Conservation (phyloP, 78 protist genomes). For the Planoprotostelium fungivorum region DNA sequence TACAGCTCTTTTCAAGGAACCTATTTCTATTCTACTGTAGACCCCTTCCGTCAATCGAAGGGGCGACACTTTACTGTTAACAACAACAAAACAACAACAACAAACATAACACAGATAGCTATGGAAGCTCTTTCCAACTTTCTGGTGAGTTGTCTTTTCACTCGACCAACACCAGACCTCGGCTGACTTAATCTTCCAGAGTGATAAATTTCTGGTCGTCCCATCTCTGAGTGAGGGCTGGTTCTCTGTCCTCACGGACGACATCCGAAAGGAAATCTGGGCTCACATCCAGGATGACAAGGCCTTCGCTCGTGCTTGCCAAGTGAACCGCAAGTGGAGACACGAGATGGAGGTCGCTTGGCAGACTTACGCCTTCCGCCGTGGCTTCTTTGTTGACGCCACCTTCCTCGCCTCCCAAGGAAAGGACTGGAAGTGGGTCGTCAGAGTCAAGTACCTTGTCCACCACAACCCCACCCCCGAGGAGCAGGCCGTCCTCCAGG, state of each 20-base stretch:
- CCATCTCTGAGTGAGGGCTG: background rate
- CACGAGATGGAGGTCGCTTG: background rate
- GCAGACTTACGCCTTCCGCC: background rate
- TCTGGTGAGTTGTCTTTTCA: too few species aligned
- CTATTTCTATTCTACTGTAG: too few species aligned
- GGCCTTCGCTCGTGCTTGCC: background rate
- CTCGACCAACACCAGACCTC: too few species aligned
- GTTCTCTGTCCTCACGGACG: background rate
- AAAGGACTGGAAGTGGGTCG: background rate
- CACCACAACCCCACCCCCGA: background rate
- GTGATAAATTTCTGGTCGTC: background rate
- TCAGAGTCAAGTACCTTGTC: background rate
- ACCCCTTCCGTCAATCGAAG: too few species aligned
- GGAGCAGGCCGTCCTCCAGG: background rate
- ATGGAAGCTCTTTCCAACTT: too few species aligned
- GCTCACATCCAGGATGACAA: background rate
- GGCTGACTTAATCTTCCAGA: too few species aligned
- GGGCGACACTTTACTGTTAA: too few species aligned
- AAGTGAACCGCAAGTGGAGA: background rate
- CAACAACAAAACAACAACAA: too few species aligned
- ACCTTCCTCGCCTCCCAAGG: background rate
- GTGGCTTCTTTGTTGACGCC: background rate
- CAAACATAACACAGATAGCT: too few species aligned
- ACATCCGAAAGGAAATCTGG: background rate
- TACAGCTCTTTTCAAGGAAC: too few species aligned